These are phyloP conservation scores for Moringa oleifera DNA, from an alignment of 345 rosid species.

Conservation along the genomic window DNA sequence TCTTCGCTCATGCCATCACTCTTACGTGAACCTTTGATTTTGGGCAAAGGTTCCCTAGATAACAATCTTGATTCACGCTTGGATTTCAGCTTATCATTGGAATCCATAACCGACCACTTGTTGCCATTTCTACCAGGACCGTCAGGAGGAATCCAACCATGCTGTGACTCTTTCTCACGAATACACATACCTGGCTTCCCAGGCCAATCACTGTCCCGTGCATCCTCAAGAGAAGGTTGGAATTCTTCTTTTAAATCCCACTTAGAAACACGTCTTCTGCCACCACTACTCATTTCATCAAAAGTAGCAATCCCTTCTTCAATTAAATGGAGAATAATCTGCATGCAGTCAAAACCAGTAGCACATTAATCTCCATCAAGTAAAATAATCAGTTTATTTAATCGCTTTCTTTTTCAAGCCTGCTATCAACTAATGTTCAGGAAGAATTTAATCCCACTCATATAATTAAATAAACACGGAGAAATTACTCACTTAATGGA, in stretches of 20 bases:
- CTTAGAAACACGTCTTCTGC: slow-evolving; percentile 59
- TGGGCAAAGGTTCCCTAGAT: slow-evolving; percentile 45
- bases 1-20: slow-evolving; percentile 35
- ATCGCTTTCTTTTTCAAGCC: background rate
- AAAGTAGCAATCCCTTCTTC: slow-evolving; percentile 6
- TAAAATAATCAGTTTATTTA: background rate
- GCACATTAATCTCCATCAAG: background rate
- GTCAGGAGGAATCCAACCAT: slow-evolving; percentile 40
- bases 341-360: background rate
- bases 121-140: slow-evolving; percentile 36
- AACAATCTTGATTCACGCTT: slow-evolving; percentile 30
- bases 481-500: too few relatives aligned
- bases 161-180: slow-evolving; percentile 44
- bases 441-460: background rate
- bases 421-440: background rate
- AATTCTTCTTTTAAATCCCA: slow-evolving; percentile 79
- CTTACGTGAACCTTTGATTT: slow-evolving; percentile 48
- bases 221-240: slow-evolving; percentile 33
- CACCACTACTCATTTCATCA: slow-evolving; percentile 52
- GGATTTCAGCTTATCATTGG: slow-evolving; percentile 27
- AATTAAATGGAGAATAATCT: slow-evolving; percentile 2
- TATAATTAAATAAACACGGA: background rate
- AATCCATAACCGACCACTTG: slow-evolving; percentile 43
- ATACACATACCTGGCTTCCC: slow-evolving; percentile 37
- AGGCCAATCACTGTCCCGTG: slow-evolving; percentile 27